phyloP scores from a whole-genome alignment of 1,284 basidiomycete species.

The Irpex rosettiformis region DNA sequence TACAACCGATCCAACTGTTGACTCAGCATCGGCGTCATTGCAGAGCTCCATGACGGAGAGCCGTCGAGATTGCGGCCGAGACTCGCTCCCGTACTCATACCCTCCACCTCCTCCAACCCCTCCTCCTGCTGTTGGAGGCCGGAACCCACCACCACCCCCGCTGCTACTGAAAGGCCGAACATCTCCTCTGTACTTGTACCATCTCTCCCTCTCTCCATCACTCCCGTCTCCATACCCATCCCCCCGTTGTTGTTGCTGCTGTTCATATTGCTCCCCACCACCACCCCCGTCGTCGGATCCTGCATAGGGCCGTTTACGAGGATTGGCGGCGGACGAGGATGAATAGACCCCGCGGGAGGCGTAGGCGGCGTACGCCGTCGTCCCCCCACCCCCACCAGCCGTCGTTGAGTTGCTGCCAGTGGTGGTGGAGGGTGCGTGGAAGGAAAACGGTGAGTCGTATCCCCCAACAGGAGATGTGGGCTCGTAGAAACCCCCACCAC shows the following conservation, averaged over 20 bases:
- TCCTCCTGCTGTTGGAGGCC: background rate
- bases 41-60: slow-evolving; percentile 84
- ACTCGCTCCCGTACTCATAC: slow-evolving; percentile 64
- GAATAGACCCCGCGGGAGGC: slow-evolving; percentile 22
- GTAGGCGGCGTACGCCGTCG: slow-evolving; percentile 25
- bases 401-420: slow-evolving; percentile 31
- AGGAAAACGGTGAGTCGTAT: slow-evolving; percentile 71
- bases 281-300: slow-evolving; percentile 46
- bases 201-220: slow-evolving; percentile 29
- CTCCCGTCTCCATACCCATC: slow-evolving; percentile 33
- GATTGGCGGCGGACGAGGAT: slow-evolving; percentile 29
- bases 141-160: slow-evolving; percentile 13
- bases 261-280: slow-evolving; percentile 24
- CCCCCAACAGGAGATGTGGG: slow-evolving; percentile 24
- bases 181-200: slow-evolving; percentile 23
- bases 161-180: slow-evolving; percentile 29
- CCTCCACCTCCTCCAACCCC: slow-evolving; percentile 18
- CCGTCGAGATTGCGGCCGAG: slow-evolving; percentile 69
- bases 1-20: slow-evolving; percentile 30
- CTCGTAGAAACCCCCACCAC: slow-evolving; percentile 24
- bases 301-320: slow-evolving; percentile 63
- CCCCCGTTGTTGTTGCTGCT: no score
- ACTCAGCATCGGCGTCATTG: slow-evolving; percentile 50
- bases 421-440: slow-evolving; percentile 54
- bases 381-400: slow-evolving; percentile 20